phyloP scores from a whole-genome alignment of 2,329 filamentous ascomycete species.

The Neurospora sp. region DNA sequence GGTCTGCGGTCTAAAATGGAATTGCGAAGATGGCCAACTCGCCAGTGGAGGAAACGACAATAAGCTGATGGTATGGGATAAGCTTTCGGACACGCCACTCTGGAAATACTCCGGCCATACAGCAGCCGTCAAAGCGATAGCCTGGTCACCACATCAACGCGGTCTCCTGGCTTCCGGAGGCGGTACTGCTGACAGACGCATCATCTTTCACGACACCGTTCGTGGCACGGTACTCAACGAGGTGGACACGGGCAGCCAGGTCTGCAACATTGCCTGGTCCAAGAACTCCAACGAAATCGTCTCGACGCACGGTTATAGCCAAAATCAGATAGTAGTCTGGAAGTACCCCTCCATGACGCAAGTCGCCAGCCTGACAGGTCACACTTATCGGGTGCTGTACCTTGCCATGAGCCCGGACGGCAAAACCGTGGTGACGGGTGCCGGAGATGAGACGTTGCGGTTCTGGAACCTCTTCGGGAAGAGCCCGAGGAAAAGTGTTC shows the following conservation, averaged over 20 bases:
- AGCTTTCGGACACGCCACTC: constrained; percentile 80
- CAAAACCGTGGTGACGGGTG: constrained; percentile 85
- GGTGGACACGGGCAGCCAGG: constrained; percentile 92
- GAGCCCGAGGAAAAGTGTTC: constrained; percentile 61
- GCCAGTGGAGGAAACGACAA: constrained; percentile 97
- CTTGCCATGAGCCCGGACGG: constrained; percentile 96
- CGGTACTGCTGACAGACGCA: constrained; percentile 88
- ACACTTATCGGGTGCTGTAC: constrained; percentile 94
- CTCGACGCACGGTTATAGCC: constrained; percentile 91
- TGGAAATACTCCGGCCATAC: constrained; percentile 94
- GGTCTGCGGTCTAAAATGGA: constrained; percentile 95
- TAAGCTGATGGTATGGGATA: constrained; percentile 98
- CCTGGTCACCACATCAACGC: constrained; percentile 94
- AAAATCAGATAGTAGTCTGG: constrained; percentile 99
- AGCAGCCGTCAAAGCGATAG: constrained; percentile 93
- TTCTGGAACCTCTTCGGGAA: constrained; percentile 97
- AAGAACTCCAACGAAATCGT: constrained; percentile 98
- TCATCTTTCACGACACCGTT: constrained; percentile 95
- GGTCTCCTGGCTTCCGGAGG: constrained; percentile 91
- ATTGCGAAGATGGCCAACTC: constrained; percentile 87
- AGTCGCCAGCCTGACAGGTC: constrained; percentile 87
- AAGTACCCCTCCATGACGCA: constrained; percentile 98
- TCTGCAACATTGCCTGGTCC: constrained; percentile 97
- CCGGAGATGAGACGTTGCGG: constrained; percentile 87
- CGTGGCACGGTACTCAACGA: constrained; percentile 75